Evolutionary conservation across 2,329 filamentous ascomycete genomes (phyloP).

Genomic region (Cercospora brassicicola): DNA sequence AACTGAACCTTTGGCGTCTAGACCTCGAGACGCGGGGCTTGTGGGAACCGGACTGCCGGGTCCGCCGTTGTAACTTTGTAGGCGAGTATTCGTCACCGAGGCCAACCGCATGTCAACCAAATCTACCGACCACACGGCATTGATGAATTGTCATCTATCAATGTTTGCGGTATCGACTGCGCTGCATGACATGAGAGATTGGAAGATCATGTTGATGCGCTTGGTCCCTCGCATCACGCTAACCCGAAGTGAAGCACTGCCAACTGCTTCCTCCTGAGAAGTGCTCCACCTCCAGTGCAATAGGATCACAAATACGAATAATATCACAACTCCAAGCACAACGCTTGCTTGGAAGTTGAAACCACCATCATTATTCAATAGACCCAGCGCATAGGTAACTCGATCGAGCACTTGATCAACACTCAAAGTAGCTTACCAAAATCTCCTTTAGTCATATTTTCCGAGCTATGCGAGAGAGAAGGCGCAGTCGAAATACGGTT

Average conservation of each 20-base stretch:
- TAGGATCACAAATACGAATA: neutral
- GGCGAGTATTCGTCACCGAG: neutral
- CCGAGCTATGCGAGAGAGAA: neutral
- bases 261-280: neutral
- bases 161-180: neutral
- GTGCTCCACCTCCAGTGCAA: neutral
- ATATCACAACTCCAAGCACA: neutral
- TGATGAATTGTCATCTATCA: neutral
- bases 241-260: neutral
- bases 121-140: neutral
- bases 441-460: neutral
- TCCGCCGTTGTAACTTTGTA: neutral
- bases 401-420: neutral
- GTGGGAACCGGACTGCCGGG: neutral
- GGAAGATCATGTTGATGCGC: neutral
- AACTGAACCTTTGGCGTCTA: neutral
- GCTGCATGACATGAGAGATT: neutral
- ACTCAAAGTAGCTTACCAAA: neutral
- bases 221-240: neutral
- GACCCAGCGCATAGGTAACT: neutral
- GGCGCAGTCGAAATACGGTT: neutral
- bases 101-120: neutral
- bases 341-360: neutral
- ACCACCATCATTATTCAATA: neutral
- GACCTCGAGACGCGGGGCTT: neutral